Conservation (phyloP, 2,329 filamentous ascomycete genomes). For the Cylindrodendrum hubeiense region DNA sequence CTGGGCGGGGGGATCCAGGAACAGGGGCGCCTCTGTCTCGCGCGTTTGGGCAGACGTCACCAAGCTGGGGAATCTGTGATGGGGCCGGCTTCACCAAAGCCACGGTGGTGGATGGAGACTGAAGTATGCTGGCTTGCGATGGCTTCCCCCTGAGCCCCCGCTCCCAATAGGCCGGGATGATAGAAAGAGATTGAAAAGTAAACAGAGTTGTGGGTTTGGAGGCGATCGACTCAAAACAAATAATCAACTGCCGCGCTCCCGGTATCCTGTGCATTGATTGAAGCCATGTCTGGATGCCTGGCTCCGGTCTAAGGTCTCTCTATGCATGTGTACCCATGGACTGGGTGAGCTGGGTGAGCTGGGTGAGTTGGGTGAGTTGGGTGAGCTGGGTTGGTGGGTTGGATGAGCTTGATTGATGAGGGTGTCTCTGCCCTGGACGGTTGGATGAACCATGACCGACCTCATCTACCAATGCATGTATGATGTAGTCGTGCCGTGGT, state of each 20-base stretch:
- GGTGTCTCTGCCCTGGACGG: background rate
- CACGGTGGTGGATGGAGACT: background rate
- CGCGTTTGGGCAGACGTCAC: background rate
- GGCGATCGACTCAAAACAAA: slow-evolving; percentile 11
- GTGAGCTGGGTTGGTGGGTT: background rate
- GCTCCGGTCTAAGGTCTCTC: background rate
- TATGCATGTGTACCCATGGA: background rate
- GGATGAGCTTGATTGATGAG: background rate
- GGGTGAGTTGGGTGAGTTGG: background rate
- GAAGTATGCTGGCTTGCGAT: slow-evolving; percentile 5
- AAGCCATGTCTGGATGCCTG: background rate
- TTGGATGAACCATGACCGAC: background rate
- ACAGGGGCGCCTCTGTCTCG: background rate
- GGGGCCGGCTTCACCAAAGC: background rate
- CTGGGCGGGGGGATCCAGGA: slow-evolving; percentile 1
- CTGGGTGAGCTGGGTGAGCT: background rate
- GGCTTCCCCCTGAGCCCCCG: background rate
- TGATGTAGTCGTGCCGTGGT: background rate
- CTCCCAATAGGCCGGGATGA: background rate
- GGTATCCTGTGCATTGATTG: background rate
- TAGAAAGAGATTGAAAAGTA: slow-evolving; percentile 3
- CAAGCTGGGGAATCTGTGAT: background rate
- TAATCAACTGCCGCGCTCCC: background rate
- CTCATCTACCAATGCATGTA: background rate
- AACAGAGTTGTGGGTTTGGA: background rate